These are phyloP conservation scores for Boletus sp. DNA, from an alignment of 768 basidiomycete species.

Conservation along the genomic window DNA sequence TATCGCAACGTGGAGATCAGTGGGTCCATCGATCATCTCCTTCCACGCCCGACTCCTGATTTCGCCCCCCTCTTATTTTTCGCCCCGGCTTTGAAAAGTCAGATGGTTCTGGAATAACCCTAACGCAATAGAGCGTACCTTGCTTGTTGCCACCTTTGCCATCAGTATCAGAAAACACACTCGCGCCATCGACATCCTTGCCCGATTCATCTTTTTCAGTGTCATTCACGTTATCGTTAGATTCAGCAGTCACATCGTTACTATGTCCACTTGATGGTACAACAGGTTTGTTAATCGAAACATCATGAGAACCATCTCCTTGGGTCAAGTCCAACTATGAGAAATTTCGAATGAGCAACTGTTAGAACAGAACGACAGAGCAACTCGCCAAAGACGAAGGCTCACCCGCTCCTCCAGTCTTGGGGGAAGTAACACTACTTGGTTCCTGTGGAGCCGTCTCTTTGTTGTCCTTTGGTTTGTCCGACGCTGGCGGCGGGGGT, in stretches of 20 bases:
- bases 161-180: constrained; percentile 23
- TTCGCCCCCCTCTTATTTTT: not conserved
- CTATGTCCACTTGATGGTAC: constrained; percentile 26
- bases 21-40: not conserved
- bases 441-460: not conserved
- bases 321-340: constrained; percentile 13
- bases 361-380: constrained; percentile 24
- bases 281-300: constrained; percentile 21
- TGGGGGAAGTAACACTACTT: not conserved
- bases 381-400: constrained; percentile 32
- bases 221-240: constrained; percentile 22
- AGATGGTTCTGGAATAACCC: constrained; percentile 2
- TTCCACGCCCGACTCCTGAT: not conserved
- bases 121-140: constrained; percentile 12
- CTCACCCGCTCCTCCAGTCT: constrained; percentile 28
- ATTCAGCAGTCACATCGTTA: constrained; percentile 23
- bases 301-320: constrained; percentile 9
- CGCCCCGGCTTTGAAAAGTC: constrained; percentile 1
- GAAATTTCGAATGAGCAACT: constrained; percentile 24
- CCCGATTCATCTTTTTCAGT: constrained; percentile 25
- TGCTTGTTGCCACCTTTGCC: not conserved
- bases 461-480: constrained; percentile 11
- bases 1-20: not conserved
- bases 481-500: not conserved
- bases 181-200: constrained; percentile 22